Conservation (phyloP, 768 basidiomycete species). For the Tulasnella sp. region DNA sequence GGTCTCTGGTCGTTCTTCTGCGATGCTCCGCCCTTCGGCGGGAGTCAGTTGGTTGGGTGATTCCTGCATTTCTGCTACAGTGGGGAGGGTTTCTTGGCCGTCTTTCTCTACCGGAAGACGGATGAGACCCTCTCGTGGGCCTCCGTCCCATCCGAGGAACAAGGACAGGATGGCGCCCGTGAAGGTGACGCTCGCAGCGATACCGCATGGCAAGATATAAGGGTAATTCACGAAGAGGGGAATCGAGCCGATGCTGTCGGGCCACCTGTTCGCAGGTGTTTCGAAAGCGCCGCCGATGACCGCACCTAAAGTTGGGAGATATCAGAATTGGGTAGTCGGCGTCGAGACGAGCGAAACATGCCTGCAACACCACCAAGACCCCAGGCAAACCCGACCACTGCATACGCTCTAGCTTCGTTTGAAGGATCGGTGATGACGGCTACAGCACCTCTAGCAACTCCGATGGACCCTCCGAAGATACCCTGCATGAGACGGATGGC, state of each 20-base stretch:
- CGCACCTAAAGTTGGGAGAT: not conserved
- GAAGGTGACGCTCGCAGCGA: conserved; percentile 68
- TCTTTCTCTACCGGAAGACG: conserved; percentile 70
- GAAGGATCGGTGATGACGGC: conserved; percentile 77
- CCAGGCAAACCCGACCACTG: conserved; percentile 94
- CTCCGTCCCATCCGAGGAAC: conserved; percentile 86
- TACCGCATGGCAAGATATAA: conserved; percentile 76
- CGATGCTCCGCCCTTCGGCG: conserved; percentile 17
- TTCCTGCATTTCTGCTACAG: conserved; percentile 36
- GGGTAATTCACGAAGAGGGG: conserved; percentile 69
- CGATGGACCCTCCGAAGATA: conserved; percentile 86
- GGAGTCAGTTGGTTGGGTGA: conserved; percentile 35
- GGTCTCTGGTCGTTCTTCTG: conserved; percentile 28
- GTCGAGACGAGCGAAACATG: not conserved
- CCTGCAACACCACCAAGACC: conserved; percentile 80
- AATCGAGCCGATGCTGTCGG: conserved; percentile 51
- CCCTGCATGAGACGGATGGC: conserved; percentile 82
- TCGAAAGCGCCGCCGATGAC: conserved; percentile 68
- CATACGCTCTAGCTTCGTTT: conserved; percentile 92
- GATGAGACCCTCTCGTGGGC: conserved; percentile 77
- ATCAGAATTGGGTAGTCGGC: not conserved
- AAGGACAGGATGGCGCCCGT: conserved; percentile 74
- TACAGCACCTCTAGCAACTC: conserved; percentile 85
- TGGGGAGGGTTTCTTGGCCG: not conserved
- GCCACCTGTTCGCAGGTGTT: conserved; percentile 80